phyloP scores from a whole-genome alignment of 371 early-diverging fungal species.

The Syncephalastrum sp. region DNA sequence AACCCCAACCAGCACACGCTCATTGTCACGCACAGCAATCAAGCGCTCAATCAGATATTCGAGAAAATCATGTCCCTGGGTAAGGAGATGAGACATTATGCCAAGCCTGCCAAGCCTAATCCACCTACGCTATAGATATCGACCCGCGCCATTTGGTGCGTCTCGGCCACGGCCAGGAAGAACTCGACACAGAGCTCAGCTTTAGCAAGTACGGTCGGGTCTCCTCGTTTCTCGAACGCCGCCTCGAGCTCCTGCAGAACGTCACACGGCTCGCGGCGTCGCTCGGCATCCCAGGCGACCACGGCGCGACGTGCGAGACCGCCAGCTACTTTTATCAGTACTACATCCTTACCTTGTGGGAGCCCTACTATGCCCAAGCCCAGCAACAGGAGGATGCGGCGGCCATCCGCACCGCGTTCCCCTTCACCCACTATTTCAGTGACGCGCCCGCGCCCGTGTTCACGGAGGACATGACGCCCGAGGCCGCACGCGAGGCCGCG shows the following conservation, averaged over 20 bases:
- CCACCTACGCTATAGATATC: slow-evolving; percentile 58
- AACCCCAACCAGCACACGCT: slow-evolving; percentile 87
- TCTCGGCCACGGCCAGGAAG: slow-evolving; percentile 93
- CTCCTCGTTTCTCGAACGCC: slow-evolving; percentile 83
- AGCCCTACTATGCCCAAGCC: slow-evolving; percentile 49
- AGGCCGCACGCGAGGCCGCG: slow-evolving; percentile 58
- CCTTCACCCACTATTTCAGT: slow-evolving; percentile 78
- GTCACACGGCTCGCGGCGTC: slow-evolving; percentile 78
- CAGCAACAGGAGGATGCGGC: slow-evolving; percentile 16
- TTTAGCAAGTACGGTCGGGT: slow-evolving; percentile 94
- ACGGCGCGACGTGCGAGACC: slow-evolving; percentile 91
- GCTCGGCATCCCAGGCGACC: slow-evolving; percentile 73
- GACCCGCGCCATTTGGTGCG: slow-evolving; percentile 91
- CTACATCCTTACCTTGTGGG: slow-evolving; percentile 80
- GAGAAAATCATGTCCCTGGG: slow-evolving; percentile 81
- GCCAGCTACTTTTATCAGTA: slow-evolving; percentile 85
- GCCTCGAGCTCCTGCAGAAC: slow-evolving; percentile 69
- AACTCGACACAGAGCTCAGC: slow-evolving; percentile 73
- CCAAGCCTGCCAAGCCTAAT: neutral
- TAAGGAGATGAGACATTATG: slow-evolving; percentile 2
- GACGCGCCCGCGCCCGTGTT: slow-evolving; percentile 78
- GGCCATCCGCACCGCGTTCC: slow-evolving; percentile 59
- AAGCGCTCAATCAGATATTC: slow-evolving; percentile 94
- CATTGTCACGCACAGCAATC: slow-evolving; percentile 93
- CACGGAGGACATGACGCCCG: slow-evolving; percentile 41